Base-by-base conservation (phyloP, 306 rosid genomes). In the Vigna angularis region DNA sequence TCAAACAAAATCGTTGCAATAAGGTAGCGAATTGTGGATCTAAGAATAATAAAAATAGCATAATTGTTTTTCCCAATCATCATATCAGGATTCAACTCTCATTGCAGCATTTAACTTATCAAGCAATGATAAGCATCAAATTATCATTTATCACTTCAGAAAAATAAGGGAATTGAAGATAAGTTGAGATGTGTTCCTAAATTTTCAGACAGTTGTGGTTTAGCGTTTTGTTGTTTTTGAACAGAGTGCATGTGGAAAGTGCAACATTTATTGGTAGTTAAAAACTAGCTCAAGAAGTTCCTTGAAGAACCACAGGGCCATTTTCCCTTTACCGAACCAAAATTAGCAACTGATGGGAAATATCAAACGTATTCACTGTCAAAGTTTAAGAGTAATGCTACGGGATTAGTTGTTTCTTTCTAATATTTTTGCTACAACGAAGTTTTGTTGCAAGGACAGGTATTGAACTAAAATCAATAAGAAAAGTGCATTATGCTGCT, bases 271-370 rank as follows among this genome's bases (percentile, higher is more conserved):
- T 81, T 63, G 79, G 73, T 84, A 88, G 90, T 88, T 34, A 83
- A 85, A 66, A 84, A 67, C 59, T 70, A 83, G 77, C 66, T 87
- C 81, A 90, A 84, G 70, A 85, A 57, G 74, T 86, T 70, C 83
- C 91, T 86, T 22, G 89, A 82, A 73, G 91, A 89, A 89, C 91
- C 87, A 76, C 90, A 83, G 40, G 75, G 61, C 61, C 74, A 83
- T 71, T 76, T 88, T 74, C 81, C 73, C 75, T 28, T 34, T 28
- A 42, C 50, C 90, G 67, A 77, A 81, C 89, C 84, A 70, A 90
- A 93, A 73, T 67, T 90, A 51, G 90, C 87, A 65, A 89, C 87
- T 74, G 93, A 87, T 84, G 89, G 94, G 26, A 88, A 87, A 69
- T 83, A 89, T 72, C 77, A 86, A 83, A 88, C 83, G 89, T 22